A percentile compares a stretch with the other conserved stretches of the same genome.
Conservation (phyloP, 352 stramenopile species). For the Globisporangium cystogenes region DNA sequence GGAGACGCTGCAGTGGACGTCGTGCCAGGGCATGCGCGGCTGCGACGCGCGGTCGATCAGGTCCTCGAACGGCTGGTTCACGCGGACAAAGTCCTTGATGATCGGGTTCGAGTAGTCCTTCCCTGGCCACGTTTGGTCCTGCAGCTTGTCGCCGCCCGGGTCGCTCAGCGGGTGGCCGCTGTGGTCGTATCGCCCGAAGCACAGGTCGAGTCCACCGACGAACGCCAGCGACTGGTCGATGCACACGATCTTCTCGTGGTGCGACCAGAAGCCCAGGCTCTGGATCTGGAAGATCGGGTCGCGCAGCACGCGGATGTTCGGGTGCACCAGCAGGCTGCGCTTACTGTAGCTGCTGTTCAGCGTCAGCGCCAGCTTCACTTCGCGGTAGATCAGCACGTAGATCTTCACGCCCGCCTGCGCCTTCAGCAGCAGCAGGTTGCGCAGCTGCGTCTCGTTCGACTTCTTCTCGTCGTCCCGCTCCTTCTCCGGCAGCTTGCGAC, state of each 20-base stretch:
- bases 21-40: slow-evolving; percentile 88
- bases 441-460: slow-evolving; percentile 65
- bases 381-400: slow-evolving; percentile 89
- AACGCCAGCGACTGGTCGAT: slow-evolving; percentile 86
- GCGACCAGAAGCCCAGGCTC: slow-evolving; percentile 88
- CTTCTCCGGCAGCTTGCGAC: slow-evolving; percentile 45
- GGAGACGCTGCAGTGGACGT: slow-evolving; percentile 83
- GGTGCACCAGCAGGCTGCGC: slow-evolving; percentile 65
- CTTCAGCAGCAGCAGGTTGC: slow-evolving; percentile 74
- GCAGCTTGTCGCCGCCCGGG: slow-evolving; percentile 37
- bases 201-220: slow-evolving; percentile 83
- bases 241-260: slow-evolving; percentile 93
- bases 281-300: slow-evolving; percentile 90
- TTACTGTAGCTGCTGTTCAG: slow-evolving; percentile 86
- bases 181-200: slow-evolving; percentile 87
- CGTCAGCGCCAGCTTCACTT: slow-evolving; percentile 87
- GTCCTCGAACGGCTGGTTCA: slow-evolving; percentile 82
- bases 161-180: slow-evolving; percentile 70
- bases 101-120: slow-evolving; percentile 90
- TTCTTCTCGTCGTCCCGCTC: slow-evolving; percentile 30
- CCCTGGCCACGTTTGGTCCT: slow-evolving; percentile 62
- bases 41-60: slow-evolving; percentile 71
- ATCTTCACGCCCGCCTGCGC: slow-evolving; percentile 82
- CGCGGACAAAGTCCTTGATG: slow-evolving; percentile 86
- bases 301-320: slow-evolving; percentile 87